phyloP scores from a whole-genome alignment of 2,329 filamentous ascomycete genomes.

The Teratosphaeria viscida region DNA sequence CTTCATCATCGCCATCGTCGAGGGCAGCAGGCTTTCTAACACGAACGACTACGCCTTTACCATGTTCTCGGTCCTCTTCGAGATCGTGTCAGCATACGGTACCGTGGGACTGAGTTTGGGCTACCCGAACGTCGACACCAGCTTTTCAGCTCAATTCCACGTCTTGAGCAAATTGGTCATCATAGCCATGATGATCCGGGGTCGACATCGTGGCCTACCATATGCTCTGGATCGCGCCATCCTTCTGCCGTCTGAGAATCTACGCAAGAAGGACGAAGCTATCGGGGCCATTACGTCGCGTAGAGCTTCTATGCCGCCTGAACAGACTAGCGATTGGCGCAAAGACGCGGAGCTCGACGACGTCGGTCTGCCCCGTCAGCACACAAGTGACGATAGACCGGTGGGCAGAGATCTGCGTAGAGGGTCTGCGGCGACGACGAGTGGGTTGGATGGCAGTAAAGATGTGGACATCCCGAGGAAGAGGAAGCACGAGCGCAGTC shows the following conservation, averaged over 20 bases:
- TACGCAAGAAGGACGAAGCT: conserved; percentile 49
- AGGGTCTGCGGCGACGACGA: conserved; percentile 4
- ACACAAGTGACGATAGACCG: conserved; percentile 1
- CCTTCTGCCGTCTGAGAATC: conserved; percentile 53
- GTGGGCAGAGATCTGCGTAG: neutral
- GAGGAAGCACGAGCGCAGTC: conserved; percentile 12
- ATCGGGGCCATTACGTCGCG: conserved; percentile 22
- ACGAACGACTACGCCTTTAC: conserved; percentile 43
- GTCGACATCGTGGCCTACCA: conserved; percentile 53
- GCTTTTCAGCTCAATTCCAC: conserved; percentile 73
- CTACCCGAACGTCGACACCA: conserved; percentile 63
- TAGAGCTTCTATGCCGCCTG: neutral
- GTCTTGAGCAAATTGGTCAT: conserved; percentile 57
- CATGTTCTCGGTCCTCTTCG: conserved; percentile 56
- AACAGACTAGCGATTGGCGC: conserved; percentile 6
- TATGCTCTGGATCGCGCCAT: conserved; percentile 62
- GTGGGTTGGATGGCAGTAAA: conserved; percentile 7
- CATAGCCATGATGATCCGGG: conserved; percentile 56
- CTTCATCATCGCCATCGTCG: conserved; percentile 84
- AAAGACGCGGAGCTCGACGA: conserved; percentile 18
- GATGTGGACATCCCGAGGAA: conserved; percentile 5
- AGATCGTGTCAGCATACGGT: conserved; percentile 83
- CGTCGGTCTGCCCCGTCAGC: conserved; percentile 17
- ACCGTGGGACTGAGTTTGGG: conserved; percentile 88
- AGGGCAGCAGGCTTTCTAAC: conserved; percentile 60